A percentile compares a stretch with the other conserved stretches of the same genome.
Evolutionary conservation across 805 yeast species (phyloP).

Genomic region (Ogataea haglerorum): DNA sequence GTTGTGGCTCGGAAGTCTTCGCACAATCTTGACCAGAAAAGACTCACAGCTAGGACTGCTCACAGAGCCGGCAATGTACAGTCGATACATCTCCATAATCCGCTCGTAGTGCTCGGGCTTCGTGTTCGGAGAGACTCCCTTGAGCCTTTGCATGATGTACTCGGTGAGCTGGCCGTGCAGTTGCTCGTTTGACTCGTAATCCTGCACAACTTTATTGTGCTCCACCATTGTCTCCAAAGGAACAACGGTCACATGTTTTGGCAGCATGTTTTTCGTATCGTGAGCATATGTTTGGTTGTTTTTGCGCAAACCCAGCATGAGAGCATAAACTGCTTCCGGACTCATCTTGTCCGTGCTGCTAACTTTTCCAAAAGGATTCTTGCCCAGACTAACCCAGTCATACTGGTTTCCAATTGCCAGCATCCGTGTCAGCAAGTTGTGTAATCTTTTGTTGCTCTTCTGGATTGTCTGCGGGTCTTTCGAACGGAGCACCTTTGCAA

Average conservation of each 20-base stretch:
- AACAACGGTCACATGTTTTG: slow-evolving; percentile 41
- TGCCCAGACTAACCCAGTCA: slow-evolving; percentile 28
- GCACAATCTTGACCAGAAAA: slow-evolving; percentile 39
- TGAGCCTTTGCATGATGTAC: slow-evolving; percentile 17
- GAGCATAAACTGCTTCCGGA: slow-evolving; percentile 38
- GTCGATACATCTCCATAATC: slow-evolving; percentile 45
- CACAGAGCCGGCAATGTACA: slow-evolving; percentile 54
- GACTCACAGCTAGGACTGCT: slow-evolving; percentile 48
- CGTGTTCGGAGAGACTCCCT: not conserved
- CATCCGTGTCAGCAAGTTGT: slow-evolving; percentile 15
- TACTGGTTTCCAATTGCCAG: slow-evolving; percentile 17
- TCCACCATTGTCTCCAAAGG: slow-evolving; percentile 39
- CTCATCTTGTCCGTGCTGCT: slow-evolving; percentile 17
- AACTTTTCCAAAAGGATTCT: slow-evolving; percentile 21
- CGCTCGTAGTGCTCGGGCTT: slow-evolving; percentile 34
- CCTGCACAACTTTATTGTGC: slow-evolving; percentile 31
- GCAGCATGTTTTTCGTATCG: slow-evolving; percentile 22
- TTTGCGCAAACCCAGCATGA: slow-evolving; percentile 46
- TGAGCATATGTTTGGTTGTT: slow-evolving; percentile 39
- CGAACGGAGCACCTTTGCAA: slow-evolving; percentile 20
- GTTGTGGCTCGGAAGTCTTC: slow-evolving; percentile 30
- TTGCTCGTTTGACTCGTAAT: slow-evolving; percentile 25
- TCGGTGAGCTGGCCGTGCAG: slow-evolving; percentile 26
- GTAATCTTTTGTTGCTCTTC: slow-evolving; percentile 27
- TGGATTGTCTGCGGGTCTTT: slow-evolving; percentile 11